Evolutionary conservation across 2,329 filamentous ascomycete genomes (phyloP).

Genomic region (Colletotrichum eremochloae): DNA sequence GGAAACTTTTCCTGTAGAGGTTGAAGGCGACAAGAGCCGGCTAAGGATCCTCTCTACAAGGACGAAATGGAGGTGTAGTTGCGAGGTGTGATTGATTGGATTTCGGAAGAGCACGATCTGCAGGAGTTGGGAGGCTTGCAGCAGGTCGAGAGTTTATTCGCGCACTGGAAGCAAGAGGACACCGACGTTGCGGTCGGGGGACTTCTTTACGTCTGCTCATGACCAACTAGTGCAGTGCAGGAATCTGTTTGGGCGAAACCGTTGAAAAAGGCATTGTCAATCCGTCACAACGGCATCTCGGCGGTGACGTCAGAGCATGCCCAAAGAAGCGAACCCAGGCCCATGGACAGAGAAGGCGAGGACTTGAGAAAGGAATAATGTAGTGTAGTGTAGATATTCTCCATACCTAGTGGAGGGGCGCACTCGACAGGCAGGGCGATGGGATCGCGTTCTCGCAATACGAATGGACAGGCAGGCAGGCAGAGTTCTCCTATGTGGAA

Average conservation of each 20-base stretch:
- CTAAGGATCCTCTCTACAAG: slow-evolving; percentile 8
- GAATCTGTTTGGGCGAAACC: slow-evolving; percentile 29
- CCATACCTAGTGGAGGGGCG: not conserved
- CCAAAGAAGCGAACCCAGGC: slow-evolving; percentile 8
- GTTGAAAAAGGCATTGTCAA: slow-evolving; percentile 24
- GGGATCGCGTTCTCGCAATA: not conserved
- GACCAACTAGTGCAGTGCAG: slow-evolving; percentile 31
- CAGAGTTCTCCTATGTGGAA: not conserved
- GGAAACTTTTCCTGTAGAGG: not conserved
- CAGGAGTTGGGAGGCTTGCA: slow-evolving; percentile 15
- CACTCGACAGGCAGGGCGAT: not conserved
- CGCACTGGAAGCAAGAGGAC: slow-evolving; percentile 35
- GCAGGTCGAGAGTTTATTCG: slow-evolving; percentile 33
- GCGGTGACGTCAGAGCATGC: slow-evolving; percentile 36
- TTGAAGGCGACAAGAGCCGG: slow-evolving; percentile 11
- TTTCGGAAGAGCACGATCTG: slow-evolving; percentile 21
- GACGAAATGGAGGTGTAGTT: not conserved
- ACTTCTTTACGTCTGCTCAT: slow-evolving; percentile 27
- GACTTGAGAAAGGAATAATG: not conserved
- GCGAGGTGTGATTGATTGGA: slow-evolving; percentile 13
- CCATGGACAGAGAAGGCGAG: slow-evolving; percentile 8
- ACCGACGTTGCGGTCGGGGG: slow-evolving; percentile 13
- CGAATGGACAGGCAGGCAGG: not conserved
- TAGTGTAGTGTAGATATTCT: no score
- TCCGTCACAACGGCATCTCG: slow-evolving; percentile 7